Base-by-base conservation (phyloP, 75 land plant genomes). In the Isoetes taiwanensis region DNA sequence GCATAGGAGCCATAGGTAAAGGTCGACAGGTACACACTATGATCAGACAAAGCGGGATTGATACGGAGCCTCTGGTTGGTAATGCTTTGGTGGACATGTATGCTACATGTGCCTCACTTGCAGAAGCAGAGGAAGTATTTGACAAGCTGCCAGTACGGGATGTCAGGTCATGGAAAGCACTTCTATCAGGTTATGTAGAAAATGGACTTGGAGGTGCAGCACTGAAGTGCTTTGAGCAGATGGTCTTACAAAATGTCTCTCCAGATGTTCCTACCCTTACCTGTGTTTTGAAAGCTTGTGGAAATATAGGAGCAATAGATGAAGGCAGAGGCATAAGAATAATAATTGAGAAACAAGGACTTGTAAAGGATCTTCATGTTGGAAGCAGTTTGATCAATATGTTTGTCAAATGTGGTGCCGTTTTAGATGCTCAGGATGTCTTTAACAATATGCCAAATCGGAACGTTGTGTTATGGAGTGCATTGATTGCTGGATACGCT, bases 131-230 rank as follows among this genome's bases (percentile, higher is more conserved):
- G 0, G 66, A 58, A 29, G 33, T 54, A 8, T 73, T 69, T 59
- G 28, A 61, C 2, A 64, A 69, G 28, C 71, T 78, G 57, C 46
- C 41, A 32, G 60, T 35, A 28, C 29, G 24, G 33, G 79, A 76
- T 62, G 25, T 28, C 29, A 71, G 71, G 6, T 64, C 69, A 19
- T 76, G 75, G 75, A 76, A 76, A 48, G 30, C 79, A 0, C 20
- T 72, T 16, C 64, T 76, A 2, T 41, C 71, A 34, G 69, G 72
- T 1, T 39, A 34, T 64, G 57, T 50, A 10, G 20, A 37, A n/a
- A n/a, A n/a, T n/a, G n/a, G n/a, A n/a, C n/a, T n/a, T n/a, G n/a
- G n/a, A n/a, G n/a, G n/a, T n/a, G n/a, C n/a, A n/a, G n/a, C n/a
- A n/a, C n/a, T n/a, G n/a, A n/a, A n/a, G n/a, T n/a, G n/a, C n/a